These are phyloP conservation scores for Neostapfia colusana DNA, from an alignment of 176 grass and related monocot species.

Conservation along the genomic window DNA sequence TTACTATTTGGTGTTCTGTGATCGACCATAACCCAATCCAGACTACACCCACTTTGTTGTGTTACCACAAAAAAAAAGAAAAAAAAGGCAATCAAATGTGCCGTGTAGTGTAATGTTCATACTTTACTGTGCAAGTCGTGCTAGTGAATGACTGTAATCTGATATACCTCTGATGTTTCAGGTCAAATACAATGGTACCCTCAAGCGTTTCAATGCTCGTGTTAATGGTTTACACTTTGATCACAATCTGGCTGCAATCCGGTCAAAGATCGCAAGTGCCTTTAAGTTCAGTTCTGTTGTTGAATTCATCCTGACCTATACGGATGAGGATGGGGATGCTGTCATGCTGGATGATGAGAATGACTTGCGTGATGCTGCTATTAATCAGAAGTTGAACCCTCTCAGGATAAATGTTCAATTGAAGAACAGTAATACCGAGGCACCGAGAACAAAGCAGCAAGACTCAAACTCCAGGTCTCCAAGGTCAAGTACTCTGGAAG, in stretches of 20 bases:
- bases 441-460: conserved; percentile 22
- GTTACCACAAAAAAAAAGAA: background rate
- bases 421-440: conserved; percentile 39
- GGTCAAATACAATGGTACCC: conserved; percentile 63
- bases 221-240: conserved; percentile 41
- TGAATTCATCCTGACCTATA: conserved; percentile 66
- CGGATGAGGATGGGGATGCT: conserved; percentile 66
- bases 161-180: conserved; percentile 36
- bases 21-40: background rate
- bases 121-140: background rate
- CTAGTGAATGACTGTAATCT: background rate
- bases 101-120: background rate
- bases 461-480: conserved; percentile 13
- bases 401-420: conserved; percentile 62
- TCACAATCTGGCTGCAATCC: conserved; percentile 41
- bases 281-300: conserved; percentile 57
- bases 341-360: conserved; percentile 70
- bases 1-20: background rate
- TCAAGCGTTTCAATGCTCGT: conserved; percentile 59
- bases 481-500: conserved; percentile 34
- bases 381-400: conserved; percentile 73
- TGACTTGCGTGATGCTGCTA: conserved; percentile 67
- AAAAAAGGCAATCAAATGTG: background rate
- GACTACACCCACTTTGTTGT: background rate
- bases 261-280: conserved; percentile 55